Evolutionary conservation across 805 yeast genomes (phyloP).

Genomic region (Metschnikowia orientalis): DNA sequence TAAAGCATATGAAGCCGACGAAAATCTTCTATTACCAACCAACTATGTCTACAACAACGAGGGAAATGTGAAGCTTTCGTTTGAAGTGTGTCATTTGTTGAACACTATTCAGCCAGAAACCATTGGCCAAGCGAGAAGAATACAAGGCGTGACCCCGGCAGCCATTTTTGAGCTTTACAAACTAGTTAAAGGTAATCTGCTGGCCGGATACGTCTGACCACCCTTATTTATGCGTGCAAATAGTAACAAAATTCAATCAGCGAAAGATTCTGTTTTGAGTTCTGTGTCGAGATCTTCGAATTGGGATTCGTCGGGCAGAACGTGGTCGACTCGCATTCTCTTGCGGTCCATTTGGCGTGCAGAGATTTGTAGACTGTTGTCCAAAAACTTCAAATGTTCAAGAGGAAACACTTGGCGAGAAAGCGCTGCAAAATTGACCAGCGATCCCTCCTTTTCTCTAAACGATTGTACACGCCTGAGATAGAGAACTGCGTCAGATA

Average conservation of each 20-base stretch:
- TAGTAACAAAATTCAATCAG: too few species aligned
- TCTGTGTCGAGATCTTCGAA: too few species aligned
- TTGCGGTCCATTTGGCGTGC: too few species aligned
- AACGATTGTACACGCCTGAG: constrained; percentile 29
- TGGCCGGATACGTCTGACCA: too few species aligned
- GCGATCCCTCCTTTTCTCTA: constrained; percentile 12
- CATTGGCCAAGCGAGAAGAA: constrained; percentile 90
- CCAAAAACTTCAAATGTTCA: constrained; percentile 30
- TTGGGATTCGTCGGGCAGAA: too few species aligned
- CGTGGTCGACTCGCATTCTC: too few species aligned
- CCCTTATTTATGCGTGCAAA: too few species aligned
- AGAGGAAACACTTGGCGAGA: constrained; percentile 36
- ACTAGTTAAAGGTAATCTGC: constrained; percentile 35
- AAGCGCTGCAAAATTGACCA: constrained; percentile 25
- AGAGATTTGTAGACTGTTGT: constrained; percentile 23
- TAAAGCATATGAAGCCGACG: constrained; percentile 80
- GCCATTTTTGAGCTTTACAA: constrained; percentile 77
- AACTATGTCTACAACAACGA: constrained; percentile 57
- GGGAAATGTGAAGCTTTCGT: constrained; percentile 53
- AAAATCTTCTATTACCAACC: constrained; percentile 63
- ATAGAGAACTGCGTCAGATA: constrained; percentile 34
- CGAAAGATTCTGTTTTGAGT: too few species aligned
- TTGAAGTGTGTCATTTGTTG: constrained; percentile 66
- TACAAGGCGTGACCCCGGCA: constrained; percentile 94
- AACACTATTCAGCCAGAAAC: constrained; percentile 81